Evolutionary conservation across 306 rosid species (phyloP).

Genomic region (Fagus crenata): DNA sequence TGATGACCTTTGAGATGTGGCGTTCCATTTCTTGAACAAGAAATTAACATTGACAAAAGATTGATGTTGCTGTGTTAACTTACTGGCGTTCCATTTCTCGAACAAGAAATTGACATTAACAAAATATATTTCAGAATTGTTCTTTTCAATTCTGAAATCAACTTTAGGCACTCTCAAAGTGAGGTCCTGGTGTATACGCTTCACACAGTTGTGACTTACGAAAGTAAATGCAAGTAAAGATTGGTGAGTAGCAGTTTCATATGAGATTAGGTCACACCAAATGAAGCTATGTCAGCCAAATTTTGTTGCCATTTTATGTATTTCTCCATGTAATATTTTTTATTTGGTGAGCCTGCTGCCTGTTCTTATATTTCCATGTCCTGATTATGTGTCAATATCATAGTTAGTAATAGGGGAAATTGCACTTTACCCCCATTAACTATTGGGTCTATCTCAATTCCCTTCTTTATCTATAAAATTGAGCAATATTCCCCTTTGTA

Average conservation of each 20-base stretch:
- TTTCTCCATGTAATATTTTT: background rate
- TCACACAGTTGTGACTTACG: background rate
- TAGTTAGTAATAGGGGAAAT: too few species aligned
- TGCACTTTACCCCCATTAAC: too few species aligned
- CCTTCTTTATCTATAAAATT: too few species aligned
- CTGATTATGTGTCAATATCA: too few species aligned
- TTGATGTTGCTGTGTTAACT: background rate
- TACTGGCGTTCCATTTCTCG: background rate
- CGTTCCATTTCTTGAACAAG: slow-evolving; percentile 12
- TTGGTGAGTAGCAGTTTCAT: background rate
- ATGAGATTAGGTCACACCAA: background rate
- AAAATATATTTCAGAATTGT: too few species aligned
- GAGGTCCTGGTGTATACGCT: background rate
- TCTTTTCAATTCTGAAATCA: too few species aligned
- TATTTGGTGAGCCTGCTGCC: background rate
- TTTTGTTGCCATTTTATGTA: background rate
- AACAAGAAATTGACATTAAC: too few species aligned
- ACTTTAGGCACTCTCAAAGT: background rate
- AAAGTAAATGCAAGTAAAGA: background rate
- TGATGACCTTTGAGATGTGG: slow-evolving; percentile 49
- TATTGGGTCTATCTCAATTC: too few species aligned
- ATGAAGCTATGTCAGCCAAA: background rate
- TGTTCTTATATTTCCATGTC: background rate
- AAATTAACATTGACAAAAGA: background rate
- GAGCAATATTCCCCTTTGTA: too few species aligned